phyloP scores from a whole-genome alignment of 192 early-diverging fungal genomes.

The Linnemannia hyalina region DNA sequence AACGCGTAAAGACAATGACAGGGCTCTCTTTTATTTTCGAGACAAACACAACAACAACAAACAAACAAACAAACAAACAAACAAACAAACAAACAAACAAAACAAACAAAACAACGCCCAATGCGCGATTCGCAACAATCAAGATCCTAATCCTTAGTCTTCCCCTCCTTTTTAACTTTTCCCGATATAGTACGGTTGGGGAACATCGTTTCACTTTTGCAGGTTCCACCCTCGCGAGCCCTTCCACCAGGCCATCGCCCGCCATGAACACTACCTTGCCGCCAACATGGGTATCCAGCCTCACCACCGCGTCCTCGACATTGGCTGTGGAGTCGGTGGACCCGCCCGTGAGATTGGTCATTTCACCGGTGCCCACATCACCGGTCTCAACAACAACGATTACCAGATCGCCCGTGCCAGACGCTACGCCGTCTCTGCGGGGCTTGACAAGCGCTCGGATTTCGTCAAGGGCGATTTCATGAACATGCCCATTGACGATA shows the following conservation, averaged over 20 bases:
- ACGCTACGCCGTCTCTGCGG: conserved; percentile 77
- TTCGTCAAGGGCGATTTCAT: conserved; percentile 87
- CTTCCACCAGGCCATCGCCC: conserved; percentile 85
- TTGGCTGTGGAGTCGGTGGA: conserved; percentile 97
- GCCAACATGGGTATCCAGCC: conserved; percentile 76
- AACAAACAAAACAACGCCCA: not conserved
- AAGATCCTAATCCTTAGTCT: not conserved
- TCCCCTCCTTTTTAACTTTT: not conserved
- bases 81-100: no score
- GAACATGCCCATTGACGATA: conserved; percentile 87
- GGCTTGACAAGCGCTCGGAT: conserved; percentile 66
- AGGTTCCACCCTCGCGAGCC: conserved; percentile 82
- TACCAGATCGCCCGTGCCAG: conserved; percentile 87
- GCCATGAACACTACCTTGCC: conserved; percentile 93
- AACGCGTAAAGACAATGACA: not conserved
- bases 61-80: not conserved
- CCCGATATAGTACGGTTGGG: conserved; percentile 77
- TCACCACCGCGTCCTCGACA: conserved; percentile 86
- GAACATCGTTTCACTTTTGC: conserved; percentile 93
- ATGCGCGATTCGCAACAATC: not conserved
- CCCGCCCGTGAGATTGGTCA: conserved; percentile 94
- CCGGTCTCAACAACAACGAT: conserved; percentile 97
- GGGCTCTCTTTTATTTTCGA: not conserved
- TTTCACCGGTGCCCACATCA: conserved; percentile 90
- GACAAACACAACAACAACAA: not conserved